Evolutionary conservation across 2,329 filamentous ascomycete genomes (phyloP).

Genomic region (Fusarium phyllophilum): DNA sequence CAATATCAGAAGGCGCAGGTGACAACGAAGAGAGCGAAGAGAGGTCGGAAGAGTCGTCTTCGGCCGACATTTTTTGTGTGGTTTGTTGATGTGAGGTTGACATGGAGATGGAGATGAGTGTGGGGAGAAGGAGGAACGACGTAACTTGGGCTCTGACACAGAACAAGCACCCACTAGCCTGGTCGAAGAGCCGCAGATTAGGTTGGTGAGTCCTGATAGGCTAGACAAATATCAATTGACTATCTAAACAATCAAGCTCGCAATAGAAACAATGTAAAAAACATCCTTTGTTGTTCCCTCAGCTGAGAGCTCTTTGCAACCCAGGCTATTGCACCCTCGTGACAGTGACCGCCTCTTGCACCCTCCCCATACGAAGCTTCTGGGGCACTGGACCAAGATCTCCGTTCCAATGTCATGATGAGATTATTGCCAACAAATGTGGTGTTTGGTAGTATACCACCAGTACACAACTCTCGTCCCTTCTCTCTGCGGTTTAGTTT

Average conservation of each 20-base stretch:
- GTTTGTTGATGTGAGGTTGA: slow-evolving; percentile 42
- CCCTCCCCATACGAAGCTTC: slow-evolving; percentile 1
- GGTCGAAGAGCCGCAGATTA: slow-evolving; percentile 47
- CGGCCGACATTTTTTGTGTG: slow-evolving; percentile 62
- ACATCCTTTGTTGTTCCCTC: slow-evolving; percentile 14
- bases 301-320: not conserved
- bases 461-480: not conserved
- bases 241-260: slow-evolving; percentile 22
- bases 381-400: not conserved
- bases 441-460: not conserved
- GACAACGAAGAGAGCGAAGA: slow-evolving; percentile 66
- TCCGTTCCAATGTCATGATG: not conserved
- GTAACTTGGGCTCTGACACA: slow-evolving; percentile 42
- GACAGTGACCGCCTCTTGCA: not conserved
- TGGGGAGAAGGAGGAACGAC: slow-evolving; percentile 48
- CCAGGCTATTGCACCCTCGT: not conserved
- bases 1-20: slow-evolving; percentile 56
- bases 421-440: slow-evolving; percentile 3
- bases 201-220: slow-evolving; percentile 47
- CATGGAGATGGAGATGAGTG: slow-evolving; percentile 43
- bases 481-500: not conserved
- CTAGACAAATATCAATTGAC: slow-evolving; percentile 41
- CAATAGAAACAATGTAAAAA: slow-evolving; percentile 22
- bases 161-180: slow-evolving; percentile 47
- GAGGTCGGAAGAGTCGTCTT: slow-evolving; percentile 71